Evolutionary conservation across 768 basidiomycete genomes (phyloP), one percentile per base, ranked within the genome.

Genomic region (Dioszegia hungarica): DNA sequence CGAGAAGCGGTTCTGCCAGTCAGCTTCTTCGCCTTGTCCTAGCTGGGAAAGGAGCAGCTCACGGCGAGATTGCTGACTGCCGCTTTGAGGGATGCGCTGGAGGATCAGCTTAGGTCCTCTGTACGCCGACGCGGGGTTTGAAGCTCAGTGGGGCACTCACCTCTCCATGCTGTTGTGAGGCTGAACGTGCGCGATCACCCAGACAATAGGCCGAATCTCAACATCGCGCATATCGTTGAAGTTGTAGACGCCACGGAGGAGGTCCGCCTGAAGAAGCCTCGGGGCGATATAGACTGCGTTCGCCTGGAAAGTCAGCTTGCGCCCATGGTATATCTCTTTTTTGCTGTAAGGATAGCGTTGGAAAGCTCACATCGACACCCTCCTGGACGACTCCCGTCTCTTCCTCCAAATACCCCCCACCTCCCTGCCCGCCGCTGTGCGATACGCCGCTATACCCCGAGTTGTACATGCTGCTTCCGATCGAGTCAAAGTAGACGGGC

Each of bases 31-130:
- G 17, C 24, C 9, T 15, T 9, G 11, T 4, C 12, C 3, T 2
- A 27, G 36, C n/a, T 24, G 27, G 31, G 28, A 2, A 47, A 50
- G n/a, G 19, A 19, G 27, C 2, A 34, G 52, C 69, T 62, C 24
- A 66, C 69, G 2, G 69, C 66, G 0, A 71, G 43, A 28, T 62
- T 55, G 45, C 61, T 71, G 25, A 71, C 69, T 17, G 69, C 66
- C 1, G 62, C 45, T 38, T 71, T 71, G 29, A 71, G 38, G 0
- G 67, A 62, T 24, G 63, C 56, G 38, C 62, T 41, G 19, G 11
- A 36, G 24, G 15, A 20, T 40, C 49, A 50, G 39, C 25, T n/a
- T n/a, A n/a, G n/a, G n/a, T n/a, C n/a, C n/a, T n/a, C n/a, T n/a
- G n/a, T n/a, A n/a, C n/a, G n/a, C n/a, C n/a, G n/a, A n/a, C n/a